A percentile compares a stretch with the other conserved stretches of the same genome.
Evolutionary conservation across 345 rosid species (phyloP).

Genomic region (Ceriops tagal): DNA sequence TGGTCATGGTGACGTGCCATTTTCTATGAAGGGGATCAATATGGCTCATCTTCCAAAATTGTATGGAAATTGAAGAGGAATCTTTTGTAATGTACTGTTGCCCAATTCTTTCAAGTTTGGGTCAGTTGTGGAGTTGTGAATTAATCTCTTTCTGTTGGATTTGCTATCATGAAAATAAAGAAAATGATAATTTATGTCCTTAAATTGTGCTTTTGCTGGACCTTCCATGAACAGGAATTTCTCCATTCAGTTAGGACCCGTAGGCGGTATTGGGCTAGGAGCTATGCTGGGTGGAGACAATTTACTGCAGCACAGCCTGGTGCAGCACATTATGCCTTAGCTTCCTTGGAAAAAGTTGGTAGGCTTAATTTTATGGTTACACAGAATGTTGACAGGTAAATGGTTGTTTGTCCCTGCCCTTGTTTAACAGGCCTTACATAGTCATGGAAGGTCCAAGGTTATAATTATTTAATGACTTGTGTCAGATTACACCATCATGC

Average conservation of each 20-base stretch:
- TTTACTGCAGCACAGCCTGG: slow-evolving; percentile 77
- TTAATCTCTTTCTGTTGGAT: too few species aligned
- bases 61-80: too few species aligned
- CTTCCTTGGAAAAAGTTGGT: slow-evolving; percentile 80
- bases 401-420: neutral
- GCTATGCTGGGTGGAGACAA: slow-evolving; percentile 94
- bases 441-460: too few species aligned
- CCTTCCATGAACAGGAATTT: slow-evolving; percentile 53
- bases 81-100: too few species aligned
- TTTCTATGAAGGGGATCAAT: too few species aligned
- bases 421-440: neutral
- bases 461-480: slow-evolving; percentile 11
- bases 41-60: too few species aligned
- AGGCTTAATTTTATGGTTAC: slow-evolving; percentile 66
- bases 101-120: too few species aligned
- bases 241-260: slow-evolving; percentile 62
- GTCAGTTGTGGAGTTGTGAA: too few species aligned
- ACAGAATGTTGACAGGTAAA: slow-evolving; percentile 87
- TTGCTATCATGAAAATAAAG: neutral
- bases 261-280: slow-evolving; percentile 92
- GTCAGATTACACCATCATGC: slow-evolving; percentile 86
- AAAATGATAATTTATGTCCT: neutral
- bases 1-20: too few species aligned
- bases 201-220: neutral
- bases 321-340: slow-evolving; percentile 70